Evolutionary conservation across 768 basidiomycete genomes (phyloP).

Genomic region (Mrakia frigida): DNA sequence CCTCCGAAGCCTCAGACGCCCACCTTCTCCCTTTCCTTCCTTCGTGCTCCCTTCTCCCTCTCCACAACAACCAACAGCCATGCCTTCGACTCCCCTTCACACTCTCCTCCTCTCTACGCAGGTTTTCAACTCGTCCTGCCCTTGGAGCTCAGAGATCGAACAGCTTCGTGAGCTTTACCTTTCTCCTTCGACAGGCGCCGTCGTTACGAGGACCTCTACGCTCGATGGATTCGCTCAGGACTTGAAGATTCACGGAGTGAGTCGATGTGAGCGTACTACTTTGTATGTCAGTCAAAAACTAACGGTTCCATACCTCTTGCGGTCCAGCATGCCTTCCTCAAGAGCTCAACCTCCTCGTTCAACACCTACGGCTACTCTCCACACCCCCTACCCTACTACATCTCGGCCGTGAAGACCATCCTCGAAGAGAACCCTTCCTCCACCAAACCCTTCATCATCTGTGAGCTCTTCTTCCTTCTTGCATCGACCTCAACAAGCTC

Average conservation of each 20-base stretch:
- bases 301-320: neutral
- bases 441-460: slow-evolving; percentile 69
- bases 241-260: slow-evolving; percentile 55
- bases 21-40: neutral
- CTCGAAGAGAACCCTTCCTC: slow-evolving; percentile 44
- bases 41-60: neutral
- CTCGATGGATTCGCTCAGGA: slow-evolving; percentile 65
- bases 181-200: slow-evolving; percentile 65
- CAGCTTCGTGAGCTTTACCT: slow-evolving; percentile 65
- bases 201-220: slow-evolving; percentile 74
- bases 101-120: slow-evolving; percentile 40
- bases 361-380: slow-evolving; percentile 89
- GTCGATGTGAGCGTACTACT: slow-evolving; percentile 33
- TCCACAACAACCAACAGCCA: neutral
- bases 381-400: slow-evolving; percentile 60
- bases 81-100: neutral
- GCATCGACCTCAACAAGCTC: too few species aligned
- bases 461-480: neutral
- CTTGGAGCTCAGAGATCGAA: slow-evolving; percentile 66
- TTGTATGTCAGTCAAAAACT: neutral
- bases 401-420: slow-evolving; percentile 57
- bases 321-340: slow-evolving; percentile 21
- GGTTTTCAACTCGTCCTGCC: slow-evolving; percentile 71
- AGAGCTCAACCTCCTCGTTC: slow-evolving; percentile 51
- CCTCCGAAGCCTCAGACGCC: too few species aligned